Percentiles rank a stretch among this genome's conserved stretches.
Evolutionary conservation across 2,329 filamentous ascomycete species (phyloP).

Genomic region (Cercospora sp.): DNA sequence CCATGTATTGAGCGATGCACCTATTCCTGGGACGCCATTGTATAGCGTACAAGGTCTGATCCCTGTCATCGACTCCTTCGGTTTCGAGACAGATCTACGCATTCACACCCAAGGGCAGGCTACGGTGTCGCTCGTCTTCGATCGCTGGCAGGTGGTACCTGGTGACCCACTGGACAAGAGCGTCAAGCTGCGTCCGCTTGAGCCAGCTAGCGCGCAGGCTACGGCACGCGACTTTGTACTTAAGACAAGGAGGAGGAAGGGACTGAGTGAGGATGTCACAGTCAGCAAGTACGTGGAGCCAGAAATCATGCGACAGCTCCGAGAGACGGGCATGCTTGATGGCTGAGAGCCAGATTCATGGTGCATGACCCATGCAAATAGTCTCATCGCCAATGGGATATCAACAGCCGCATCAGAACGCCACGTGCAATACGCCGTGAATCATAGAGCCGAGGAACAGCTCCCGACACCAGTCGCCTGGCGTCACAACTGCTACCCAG

Average conservation of each 20-base stretch:
- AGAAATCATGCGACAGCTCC: conserved; percentile 83
- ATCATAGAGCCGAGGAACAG: neutral
- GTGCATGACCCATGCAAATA: neutral
- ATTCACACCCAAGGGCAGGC: conserved; percentile 95
- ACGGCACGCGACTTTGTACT: conserved; percentile 94
- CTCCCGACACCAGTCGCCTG: neutral
- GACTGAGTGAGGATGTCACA: conserved; percentile 89
- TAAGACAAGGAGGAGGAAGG: conserved; percentile 92
- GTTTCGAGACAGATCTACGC: conserved; percentile 94
- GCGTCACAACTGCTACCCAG: neutral
- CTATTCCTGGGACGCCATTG: conserved; percentile 88
- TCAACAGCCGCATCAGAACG: neutral
- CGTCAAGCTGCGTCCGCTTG: conserved; percentile 76
- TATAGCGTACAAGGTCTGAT: conserved; percentile 89
- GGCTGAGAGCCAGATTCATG: conserved; percentile 15
- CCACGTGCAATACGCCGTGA: neutral
- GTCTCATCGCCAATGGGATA: neutral
- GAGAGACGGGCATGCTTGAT: conserved; percentile 78
- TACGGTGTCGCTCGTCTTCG: conserved; percentile 87
- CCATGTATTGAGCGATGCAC: conserved; percentile 90
- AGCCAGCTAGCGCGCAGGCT: conserved; percentile 83
- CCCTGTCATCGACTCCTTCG: conserved; percentile 95
- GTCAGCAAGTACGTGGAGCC: conserved; percentile 96
- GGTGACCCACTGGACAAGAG: conserved; percentile 91
- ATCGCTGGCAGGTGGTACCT: conserved; percentile 93